Evolutionary conservation across 1,284 basidiomycete species (phyloP), one percentile per base, ranked within the genome.

Genomic region (Trametes polyzona): DNA sequence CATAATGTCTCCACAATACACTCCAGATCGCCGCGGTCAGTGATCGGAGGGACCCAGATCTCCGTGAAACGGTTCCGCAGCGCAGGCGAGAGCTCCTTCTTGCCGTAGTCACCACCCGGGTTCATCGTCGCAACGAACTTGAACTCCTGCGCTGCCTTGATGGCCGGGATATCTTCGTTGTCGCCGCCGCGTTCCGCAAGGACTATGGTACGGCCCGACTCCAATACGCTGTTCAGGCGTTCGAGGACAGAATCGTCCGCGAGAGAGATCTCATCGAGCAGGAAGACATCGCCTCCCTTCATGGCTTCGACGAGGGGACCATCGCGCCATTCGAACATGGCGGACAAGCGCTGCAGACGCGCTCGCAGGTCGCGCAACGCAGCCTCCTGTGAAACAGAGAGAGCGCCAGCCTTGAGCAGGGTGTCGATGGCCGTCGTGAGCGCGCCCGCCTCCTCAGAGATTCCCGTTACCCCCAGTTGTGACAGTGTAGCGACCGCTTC

Each of bases 241-340:
- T 99, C 97, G 1, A 99, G 86, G 2, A 99, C 97, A 0, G 96
- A 98, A 71, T 99, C 97, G 69, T 99, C 97, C 1, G 97, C 97
- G 6, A 99, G 80, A 1, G 97, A 99, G 30, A 99, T 96, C 69
- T 99, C 97, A 69, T 99, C 97, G 21, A 99, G 83, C 4, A 99
- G 79, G 62, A 99, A 89, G 7, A 97, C 81, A 63, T 93, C 88
- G 17, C 96, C 97, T 17, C 74, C 71, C 5, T 81, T 80, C 97
- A 99, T 99, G 5, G 97, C 92, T 65, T 94, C 84, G 16, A 99
- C 86, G 29, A 99, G 82, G 5, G 97, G 95, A 3, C 97, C 97
- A 68, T 99, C 95, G 62, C 90, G 84, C 97, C 97, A 99, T 71
- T 97, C 92, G 68, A 98, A 98, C 19, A 99, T 84, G 0, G 93